Conservation (phyloP, 2,329 filamentous ascomycete species). For the Botrytis squamosa region DNA sequence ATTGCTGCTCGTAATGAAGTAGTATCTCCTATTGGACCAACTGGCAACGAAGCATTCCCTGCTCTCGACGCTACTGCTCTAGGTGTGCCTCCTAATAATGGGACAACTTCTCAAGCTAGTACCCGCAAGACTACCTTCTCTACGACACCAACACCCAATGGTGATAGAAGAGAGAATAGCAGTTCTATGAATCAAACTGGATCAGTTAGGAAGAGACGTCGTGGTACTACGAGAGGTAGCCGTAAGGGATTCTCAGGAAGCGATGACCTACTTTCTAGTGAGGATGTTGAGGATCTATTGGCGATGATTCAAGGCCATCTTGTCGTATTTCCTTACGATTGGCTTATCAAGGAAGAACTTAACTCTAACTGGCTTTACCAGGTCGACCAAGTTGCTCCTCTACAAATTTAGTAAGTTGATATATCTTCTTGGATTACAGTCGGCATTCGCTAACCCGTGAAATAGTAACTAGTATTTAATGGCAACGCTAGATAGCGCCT, state of each 20-base stretch:
- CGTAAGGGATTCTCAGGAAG: slow-evolving; percentile 60
- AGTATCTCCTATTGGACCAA: slow-evolving; percentile 45
- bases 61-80: slow-evolving; percentile 42
- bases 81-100: slow-evolving; percentile 24
- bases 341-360: slow-evolving; percentile 86
- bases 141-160: slow-evolving; percentile 34
- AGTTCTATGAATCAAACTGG: slow-evolving; percentile 33
- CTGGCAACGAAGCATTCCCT: slow-evolving; percentile 49
- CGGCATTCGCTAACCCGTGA: slow-evolving; percentile 78
- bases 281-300: slow-evolving; percentile 79
- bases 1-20: slow-evolving; percentile 37
- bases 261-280: slow-evolving; percentile 73
- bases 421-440: slow-evolving; percentile 85
- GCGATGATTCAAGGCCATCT: slow-evolving; percentile 82
- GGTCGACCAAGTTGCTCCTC: slow-evolving; percentile 89
- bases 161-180: slow-evolving; percentile 24
- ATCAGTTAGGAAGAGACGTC: slow-evolving; percentile 60
- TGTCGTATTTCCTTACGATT: slow-evolving; percentile 93
- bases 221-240: slow-evolving; percentile 65
- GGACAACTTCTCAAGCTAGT: slow-evolving; percentile 39
- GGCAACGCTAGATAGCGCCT: slow-evolving; percentile 9
- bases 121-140: slow-evolving; percentile 59
- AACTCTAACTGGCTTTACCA: slow-evolving; percentile 97
- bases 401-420: slow-evolving; percentile 88
- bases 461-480: slow-evolving; percentile 20